Base-by-base conservation (phyloP, 2,329 filamentous ascomycete genomes). In the Paraphoma chrysanthemicola region DNA sequence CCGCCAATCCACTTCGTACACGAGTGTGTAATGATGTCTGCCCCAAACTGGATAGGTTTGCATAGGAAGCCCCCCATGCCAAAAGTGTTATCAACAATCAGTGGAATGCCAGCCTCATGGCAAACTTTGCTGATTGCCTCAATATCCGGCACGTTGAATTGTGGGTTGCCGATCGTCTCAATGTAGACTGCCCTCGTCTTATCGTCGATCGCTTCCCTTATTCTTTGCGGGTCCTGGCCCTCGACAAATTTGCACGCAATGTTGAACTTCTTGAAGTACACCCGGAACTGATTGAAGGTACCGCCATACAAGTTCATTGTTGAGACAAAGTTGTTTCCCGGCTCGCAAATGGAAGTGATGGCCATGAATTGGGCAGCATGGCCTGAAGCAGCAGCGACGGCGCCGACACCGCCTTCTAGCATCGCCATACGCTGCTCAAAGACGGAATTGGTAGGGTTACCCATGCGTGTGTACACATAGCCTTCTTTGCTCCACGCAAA, bases 401-500 rank as follows among this genome's bases (percentile, higher is more conserved):
- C 76, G 12, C 73, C 74, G 28, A 72, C 70, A 17, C 77, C 77
- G 6, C 74, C 74, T 60, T 79, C 76, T 1, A 78, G 60, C 69
- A 77, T 76, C 11, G 76, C 66, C 73, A 78, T 64, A 11, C 66
- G 57, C 47, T 61, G 76, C 51, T 79, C 77, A 54, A 79, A 79
- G 38, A 79, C 76, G 2, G 69, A 69, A 43, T 72, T 75, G 6
- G 76, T 78, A 38, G 76, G 76, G 52, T 78, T 78, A 4, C 70
- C 73, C 71, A 78, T 75, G 14, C 75, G 72, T 4, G 74, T 78
- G 52, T 78, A 78, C 46, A 77, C 74, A 54, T 76, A 77, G 44
- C 74, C 76, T 8, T 77, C 71, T 51, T 68, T 75, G 28, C 74
- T 77, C 75, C 74, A 67, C 1, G 60, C 64, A 49, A 65, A 65